Base-by-base conservation (phyloP, 2,329 filamentous ascomycete genomes). In the Simplicillium aogashimaense region DNA sequence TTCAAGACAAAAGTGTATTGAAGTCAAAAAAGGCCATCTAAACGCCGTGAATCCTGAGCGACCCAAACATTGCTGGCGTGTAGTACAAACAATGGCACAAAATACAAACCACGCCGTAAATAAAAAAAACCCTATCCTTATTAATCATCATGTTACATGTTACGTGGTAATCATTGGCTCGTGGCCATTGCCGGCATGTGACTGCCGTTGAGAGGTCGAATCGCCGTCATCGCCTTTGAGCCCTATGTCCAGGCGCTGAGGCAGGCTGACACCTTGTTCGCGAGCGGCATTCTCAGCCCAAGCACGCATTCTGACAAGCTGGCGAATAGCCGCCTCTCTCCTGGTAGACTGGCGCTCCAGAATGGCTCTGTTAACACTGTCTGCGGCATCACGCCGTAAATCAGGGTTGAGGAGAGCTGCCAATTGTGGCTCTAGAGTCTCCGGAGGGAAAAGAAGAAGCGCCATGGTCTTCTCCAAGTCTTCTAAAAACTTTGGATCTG, bases 391-490 rank as follows among this genome's bases (percentile, higher is more conserved):
- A 49, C 81, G 78, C 45, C 92, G 80, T 35, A 97, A 71, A 36
- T 79, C 74, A 3, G 89, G 85, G 49, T 94, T 76, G 14, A 98
- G 67, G 20, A 98, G 69, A 36, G 78, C 77, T 30, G 82, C 79
- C 28, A 95, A 69, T 37, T 85, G 78, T 3, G 85, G 80, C 35
- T 85, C 78, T 30, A 95, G 72, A 39, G 78, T 82, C 39, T 92
- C 84, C n/a, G 78, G 74, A 1, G 86, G 81, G 51, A 95, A 95
- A 34, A 98, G 83, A 31, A 98, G 70, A 32, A 98, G 72, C 1
- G 87, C 83, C 81, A 98, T 95, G 0, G 92, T 95, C 56, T 82
- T 78, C 61, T 98, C 92, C 10, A 98, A 70, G 45, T 94, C 88
- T 47, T 83, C 77, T 11, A 95, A 70, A 49, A 95, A 97, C 35